Base-by-base conservation (phyloP, 768 basidiomycete species). In the Gloeostereum incarnatum region DNA sequence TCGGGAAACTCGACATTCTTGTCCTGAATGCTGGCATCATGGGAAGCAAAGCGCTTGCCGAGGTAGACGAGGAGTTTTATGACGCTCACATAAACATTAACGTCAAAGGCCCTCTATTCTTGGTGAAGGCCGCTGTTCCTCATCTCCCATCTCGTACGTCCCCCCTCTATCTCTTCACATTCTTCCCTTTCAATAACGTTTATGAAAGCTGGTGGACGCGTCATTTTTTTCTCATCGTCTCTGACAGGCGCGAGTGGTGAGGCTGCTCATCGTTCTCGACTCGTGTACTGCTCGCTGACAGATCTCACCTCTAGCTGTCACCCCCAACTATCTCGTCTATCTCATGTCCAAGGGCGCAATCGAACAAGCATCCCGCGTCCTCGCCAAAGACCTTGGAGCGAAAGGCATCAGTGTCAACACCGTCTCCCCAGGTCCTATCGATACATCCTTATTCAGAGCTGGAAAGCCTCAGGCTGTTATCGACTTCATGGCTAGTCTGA, bases 21-120 rank as follows among this genome's bases (percentile, higher is more conserved):
- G 69, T 78, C 8, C 59, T 75, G 34, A 78, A 77, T 49, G 72
- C 76, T 4, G 74, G 70, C 3, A 56, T 75, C 36, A 75, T 77
- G 75, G 68, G 67, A 7, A 63, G 58, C 46, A 70, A 60, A 44
- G 53, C 58, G 16, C 53, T 79, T n/a, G 59, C 56, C 10, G 69
- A 73, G 17, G 51, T 73, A 14, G 71, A 73, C 35, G 73, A 78
- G 49, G 56, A 53, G n/a, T 64, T 63, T 43, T 78, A 62, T 47
- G 71, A 78, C 37, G 49, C 50, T 14, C 69, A 73, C 45, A 64
- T 75, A 44, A 56, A 69, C 38, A 63, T 63, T 31, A 79, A 79
- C 42, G 73, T 78, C 38, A 76, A 78, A 48, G 73, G 67, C 1
- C 74, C 76, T 1, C 44, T 80, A 11, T 79, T 78, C 57, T 54